phyloP scores from a whole-genome alignment of 345 rosid genomes.

The Citrus inodora region DNA sequence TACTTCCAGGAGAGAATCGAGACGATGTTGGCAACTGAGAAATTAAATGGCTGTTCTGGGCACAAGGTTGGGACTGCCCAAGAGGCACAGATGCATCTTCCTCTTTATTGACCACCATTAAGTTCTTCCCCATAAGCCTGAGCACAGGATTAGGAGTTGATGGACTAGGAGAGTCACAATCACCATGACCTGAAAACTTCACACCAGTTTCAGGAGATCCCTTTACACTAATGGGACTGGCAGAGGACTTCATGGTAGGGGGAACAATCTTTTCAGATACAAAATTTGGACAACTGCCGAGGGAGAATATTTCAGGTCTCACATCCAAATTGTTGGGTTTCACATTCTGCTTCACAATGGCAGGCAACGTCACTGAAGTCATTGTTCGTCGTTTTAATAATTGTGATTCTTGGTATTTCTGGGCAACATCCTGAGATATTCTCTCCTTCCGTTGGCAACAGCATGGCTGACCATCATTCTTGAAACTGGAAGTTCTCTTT shows the following conservation, averaged over 20 bases:
- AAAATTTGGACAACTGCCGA: slow-evolving; percentile 27
- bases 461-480: slow-evolving; percentile 63
- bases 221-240: slow-evolving; percentile 25
- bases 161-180: slow-evolving; percentile 64
- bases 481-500: slow-evolving; percentile 39
- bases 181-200: slow-evolving; percentile 27
- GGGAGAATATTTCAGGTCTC: slow-evolving; percentile 35
- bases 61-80: slow-evolving; percentile 30
- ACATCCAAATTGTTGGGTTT: slow-evolving; percentile 31
- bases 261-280: slow-evolving; percentile 39
- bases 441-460: slow-evolving; percentile 91
- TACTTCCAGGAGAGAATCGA: slow-evolving; percentile 22
- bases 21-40: slow-evolving; percentile 36
- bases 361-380: slow-evolving; percentile 35
- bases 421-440: slow-evolving; percentile 37
- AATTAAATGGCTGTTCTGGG: slow-evolving; percentile 26
- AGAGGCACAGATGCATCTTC: slow-evolving; percentile 39
- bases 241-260: slow-evolving; percentile 23
- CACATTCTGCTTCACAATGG: slow-evolving; percentile 26
- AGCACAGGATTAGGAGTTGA: slow-evolving; percentile 69
- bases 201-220: slow-evolving; percentile 30
- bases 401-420: slow-evolving; percentile 55
- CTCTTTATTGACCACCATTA: slow-evolving; percentile 89
- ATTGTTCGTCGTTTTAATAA: slow-evolving; percentile 53
- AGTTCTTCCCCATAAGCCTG: slow-evolving; percentile 95